Conservation (phyloP, 2,329 filamentous ascomycete genomes). For the Pseudopithomyces chartarum region DNA sequence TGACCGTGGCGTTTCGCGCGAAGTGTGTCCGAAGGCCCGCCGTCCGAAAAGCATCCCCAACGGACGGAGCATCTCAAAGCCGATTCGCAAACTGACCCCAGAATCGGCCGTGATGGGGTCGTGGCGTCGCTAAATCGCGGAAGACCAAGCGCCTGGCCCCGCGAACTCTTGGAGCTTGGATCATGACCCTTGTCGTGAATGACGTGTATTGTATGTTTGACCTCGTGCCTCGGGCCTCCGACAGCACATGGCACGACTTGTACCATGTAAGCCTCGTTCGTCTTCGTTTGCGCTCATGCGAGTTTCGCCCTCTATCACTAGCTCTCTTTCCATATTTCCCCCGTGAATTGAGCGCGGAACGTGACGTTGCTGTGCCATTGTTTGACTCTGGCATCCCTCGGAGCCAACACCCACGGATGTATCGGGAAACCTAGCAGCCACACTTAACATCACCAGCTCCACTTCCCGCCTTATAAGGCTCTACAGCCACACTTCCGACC, state of each 20-base stretch:
- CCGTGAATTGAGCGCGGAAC: background rate
- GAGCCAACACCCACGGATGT: background rate
- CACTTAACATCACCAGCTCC: slow-evolving; percentile 1
- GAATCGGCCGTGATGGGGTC: background rate
- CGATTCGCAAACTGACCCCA: background rate
- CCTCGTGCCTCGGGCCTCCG: background rate
- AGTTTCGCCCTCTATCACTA: background rate
- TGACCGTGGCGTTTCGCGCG: background rate
- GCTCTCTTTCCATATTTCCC: background rate
- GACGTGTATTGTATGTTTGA: background rate
- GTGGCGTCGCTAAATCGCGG: background rate
- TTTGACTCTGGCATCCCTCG: background rate
- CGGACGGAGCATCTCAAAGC: background rate
- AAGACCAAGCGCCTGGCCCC: background rate
- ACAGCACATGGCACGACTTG: background rate
- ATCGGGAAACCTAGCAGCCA: background rate
- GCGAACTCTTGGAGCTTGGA: background rate
- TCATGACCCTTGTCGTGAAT: background rate
- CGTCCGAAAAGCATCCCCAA: background rate
- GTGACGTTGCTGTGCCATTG: background rate
- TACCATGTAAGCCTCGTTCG: background rate
- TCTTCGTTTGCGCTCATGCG: background rate
- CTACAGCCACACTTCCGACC: background rate
- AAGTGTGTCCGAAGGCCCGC: background rate
- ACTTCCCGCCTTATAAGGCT: background rate